Evolutionary conservation across 176 grass and related monocot species (phyloP).

Genomic region (Elaeis guineensis): DNA sequence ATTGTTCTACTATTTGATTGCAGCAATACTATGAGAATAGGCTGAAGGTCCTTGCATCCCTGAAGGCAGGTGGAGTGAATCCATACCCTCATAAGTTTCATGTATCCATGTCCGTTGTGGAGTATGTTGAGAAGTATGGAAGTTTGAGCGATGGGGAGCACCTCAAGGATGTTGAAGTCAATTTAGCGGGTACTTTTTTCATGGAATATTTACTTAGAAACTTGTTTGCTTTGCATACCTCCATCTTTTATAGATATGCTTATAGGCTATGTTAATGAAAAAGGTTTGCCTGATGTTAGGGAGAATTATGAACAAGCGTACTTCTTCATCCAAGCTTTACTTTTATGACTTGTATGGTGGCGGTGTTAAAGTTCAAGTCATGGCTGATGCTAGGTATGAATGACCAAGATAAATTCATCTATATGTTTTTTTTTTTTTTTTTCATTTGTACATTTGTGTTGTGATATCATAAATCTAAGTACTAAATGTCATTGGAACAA

Average conservation of each 20-base stretch:
- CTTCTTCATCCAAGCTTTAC: conserved; percentile 80
- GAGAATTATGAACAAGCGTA: conserved; percentile 95
- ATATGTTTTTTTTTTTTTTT: background rate
- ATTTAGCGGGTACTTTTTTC: conserved; percentile 46
- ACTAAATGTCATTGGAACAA: no score
- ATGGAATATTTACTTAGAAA: no score
- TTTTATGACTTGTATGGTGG: conserved; percentile 81
- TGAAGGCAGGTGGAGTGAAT: conserved; percentile 44
- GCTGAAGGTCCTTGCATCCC: conserved; percentile 40
- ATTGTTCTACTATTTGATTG: conserved; percentile 3
- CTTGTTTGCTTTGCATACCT: no score
- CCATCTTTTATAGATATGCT: no score
- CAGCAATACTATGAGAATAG: conserved; percentile 94
- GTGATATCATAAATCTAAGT: no score
- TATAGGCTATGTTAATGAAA: no score
- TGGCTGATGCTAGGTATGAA: conserved; percentile 86
- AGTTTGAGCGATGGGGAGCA: conserved; percentile 46
- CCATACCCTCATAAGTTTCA: conserved; percentile 84
- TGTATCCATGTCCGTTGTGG: conserved; percentile 29
- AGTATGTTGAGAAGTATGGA: conserved; percentile 69
- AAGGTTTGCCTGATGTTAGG: conserved; percentile 30
- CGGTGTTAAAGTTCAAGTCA: conserved; percentile 85
- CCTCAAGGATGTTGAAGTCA: conserved; percentile 32
- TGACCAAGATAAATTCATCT: background rate
- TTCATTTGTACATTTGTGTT: no score